Evolutionary conservation across 257 asterid species (phyloP).

Genomic region (Orobanche coerulescens): DNA sequence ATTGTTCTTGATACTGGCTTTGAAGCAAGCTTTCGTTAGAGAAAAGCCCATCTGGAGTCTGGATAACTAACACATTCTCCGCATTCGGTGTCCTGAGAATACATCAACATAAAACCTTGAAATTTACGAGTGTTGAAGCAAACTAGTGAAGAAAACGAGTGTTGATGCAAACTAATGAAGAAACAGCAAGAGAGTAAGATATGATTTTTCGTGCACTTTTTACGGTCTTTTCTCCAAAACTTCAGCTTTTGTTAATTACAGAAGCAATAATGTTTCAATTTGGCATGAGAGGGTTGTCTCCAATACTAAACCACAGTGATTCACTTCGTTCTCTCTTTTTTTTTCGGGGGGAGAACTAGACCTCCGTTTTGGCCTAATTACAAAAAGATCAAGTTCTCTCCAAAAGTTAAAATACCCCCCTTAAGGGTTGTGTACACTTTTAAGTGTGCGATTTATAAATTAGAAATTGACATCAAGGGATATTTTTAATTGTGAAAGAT

Average conservation of each 20-base stretch:
- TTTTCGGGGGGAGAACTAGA: no score
- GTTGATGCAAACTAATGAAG: no score
- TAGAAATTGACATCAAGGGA: no score
- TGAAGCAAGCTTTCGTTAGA: slow-evolving; percentile 44
- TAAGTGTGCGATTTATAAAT: no score
- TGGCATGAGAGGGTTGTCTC: no score
- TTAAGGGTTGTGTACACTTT: no score
- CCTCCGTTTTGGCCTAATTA: no score
- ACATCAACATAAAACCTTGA: background rate
- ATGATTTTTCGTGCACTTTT: background rate
- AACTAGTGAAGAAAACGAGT: slow-evolving; percentile 5
- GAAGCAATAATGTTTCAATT: background rate
- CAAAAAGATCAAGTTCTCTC: no score
- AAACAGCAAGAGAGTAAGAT: background rate
- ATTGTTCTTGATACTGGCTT: slow-evolving; percentile 50
- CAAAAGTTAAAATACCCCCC: no score
- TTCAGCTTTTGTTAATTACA: background rate
- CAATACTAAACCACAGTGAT: background rate
- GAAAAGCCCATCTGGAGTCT: slow-evolving; percentile 52
- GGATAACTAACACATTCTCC: slow-evolving; percentile 66
- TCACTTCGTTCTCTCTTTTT: no score
- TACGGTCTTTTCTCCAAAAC: background rate
- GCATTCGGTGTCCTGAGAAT: slow-evolving; percentile 62
- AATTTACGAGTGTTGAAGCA: background rate
- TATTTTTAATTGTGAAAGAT: background rate